Evolutionary conservation across 768 basidiomycete genomes (phyloP).

Genomic region (Mycena olivaceomarginata): DNA sequence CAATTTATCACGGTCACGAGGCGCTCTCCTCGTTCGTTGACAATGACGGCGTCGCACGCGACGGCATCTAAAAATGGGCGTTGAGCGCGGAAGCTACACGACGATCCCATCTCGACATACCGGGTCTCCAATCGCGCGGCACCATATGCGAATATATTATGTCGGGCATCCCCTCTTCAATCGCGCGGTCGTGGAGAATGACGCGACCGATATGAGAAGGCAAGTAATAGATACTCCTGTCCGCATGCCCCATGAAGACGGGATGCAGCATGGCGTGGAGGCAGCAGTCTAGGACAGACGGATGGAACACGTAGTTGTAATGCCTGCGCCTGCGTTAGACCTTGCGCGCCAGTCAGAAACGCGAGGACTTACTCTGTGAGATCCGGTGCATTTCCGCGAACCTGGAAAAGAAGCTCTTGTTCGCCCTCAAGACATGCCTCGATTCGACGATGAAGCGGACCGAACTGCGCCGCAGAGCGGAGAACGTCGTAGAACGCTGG

Average conservation of each 20-base stretch:
- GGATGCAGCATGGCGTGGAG: constrained; percentile 57
- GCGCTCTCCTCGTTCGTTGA: constrained; percentile 49
- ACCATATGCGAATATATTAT: background rate
- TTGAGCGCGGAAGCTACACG: background rate
- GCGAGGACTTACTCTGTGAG: constrained; percentile 29
- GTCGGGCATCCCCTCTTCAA: background rate
- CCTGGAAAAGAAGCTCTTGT: constrained; percentile 17
- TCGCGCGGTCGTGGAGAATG: constrained; percentile 39
- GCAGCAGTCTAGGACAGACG: constrained; percentile 58
- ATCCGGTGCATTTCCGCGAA: constrained; percentile 44
- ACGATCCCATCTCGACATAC: background rate
- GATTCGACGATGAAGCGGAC: constrained; percentile 49
- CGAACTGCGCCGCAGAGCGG: constrained; percentile 48
- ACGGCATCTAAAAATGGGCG: constrained; percentile 30
- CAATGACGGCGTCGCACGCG: constrained; percentile 52
- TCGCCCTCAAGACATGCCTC: constrained; percentile 42
- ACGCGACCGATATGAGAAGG: constrained; percentile 50
- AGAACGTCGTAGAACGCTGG: constrained; percentile 47
- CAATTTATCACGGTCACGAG: constrained; percentile 13
- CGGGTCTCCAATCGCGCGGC: background rate
- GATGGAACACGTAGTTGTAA: constrained; percentile 50
- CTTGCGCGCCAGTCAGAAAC: background rate
- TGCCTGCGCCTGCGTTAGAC: background rate
- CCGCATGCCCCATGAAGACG: constrained; percentile 52
- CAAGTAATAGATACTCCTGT: constrained; percentile 54